These are phyloP conservation scores for Pseudozyma thailandica DNA, from an alignment of 1,284 basidiomycete genomes.

Conservation along the genomic window DNA sequence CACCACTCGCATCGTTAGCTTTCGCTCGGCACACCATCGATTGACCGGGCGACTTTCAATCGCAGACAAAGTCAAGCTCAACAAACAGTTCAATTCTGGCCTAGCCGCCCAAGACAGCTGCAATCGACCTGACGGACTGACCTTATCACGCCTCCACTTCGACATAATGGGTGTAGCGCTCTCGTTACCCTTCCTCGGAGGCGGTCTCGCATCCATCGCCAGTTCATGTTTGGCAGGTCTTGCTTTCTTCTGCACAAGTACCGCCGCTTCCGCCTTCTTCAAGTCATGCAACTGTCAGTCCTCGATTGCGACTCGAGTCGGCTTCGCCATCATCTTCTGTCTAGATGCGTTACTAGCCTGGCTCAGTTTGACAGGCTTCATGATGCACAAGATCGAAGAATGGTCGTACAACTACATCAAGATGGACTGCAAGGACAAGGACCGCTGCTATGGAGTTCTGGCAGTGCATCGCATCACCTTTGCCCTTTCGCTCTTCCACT, in stretches of 20 bases:
- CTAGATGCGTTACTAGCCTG: conserved; percentile 96
- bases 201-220: conserved; percentile 75
- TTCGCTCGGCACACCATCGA: too few species aligned
- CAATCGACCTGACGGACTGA: too few species aligned
- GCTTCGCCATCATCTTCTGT: conserved; percentile 95
- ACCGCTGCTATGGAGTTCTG: conserved; percentile 90
- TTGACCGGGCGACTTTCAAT: too few species aligned
- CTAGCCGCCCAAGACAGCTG: too few species aligned
- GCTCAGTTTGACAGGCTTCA: conserved; percentile 90
- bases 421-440: conserved; percentile 92
- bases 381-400: conserved; percentile 87
- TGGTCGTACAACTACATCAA: conserved; percentile 97
- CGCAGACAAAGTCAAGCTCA: too few species aligned
- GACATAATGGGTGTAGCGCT: conserved; percentile 80
- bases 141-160: conserved; percentile 4
- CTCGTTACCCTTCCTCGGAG: conserved; percentile 85
- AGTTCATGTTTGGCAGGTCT: conserved; percentile 66
- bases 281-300: conserved; percentile 99
- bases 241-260: conserved; percentile 75
- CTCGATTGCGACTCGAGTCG: conserved; percentile 95
- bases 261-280: conserved; percentile 94
- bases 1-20: too few species aligned
- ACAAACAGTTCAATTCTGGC: too few species aligned
- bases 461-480: conserved; percentile 99
- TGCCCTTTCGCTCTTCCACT: conserved; percentile 88